phyloP scores from a whole-genome alignment of 345 rosid species.

The Angophora floribunda region DNA sequence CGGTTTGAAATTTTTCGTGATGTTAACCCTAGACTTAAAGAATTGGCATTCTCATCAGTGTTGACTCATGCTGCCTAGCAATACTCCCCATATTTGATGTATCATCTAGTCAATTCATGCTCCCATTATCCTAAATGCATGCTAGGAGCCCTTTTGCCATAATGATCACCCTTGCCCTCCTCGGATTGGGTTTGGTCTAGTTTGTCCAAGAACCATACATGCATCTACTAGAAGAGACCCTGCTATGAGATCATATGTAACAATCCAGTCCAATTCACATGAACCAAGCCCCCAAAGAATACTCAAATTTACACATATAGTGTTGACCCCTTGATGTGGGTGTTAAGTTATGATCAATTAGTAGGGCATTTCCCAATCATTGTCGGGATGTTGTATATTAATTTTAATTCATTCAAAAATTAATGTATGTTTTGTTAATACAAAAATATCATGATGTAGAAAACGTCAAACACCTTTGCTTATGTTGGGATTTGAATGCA shows the following conservation, averaged over 20 bases:
- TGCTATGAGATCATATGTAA: not conserved
- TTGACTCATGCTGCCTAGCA: not conserved
- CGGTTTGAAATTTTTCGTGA: too few species aligned
- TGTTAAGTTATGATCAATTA: too few species aligned
- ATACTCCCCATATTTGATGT: not conserved
- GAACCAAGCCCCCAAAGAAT: not conserved
- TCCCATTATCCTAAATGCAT: not conserved
- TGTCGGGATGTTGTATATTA: not conserved
- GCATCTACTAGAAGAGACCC: not conserved
- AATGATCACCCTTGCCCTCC: not conserved
- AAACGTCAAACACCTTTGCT: not conserved
- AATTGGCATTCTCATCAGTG: too few species aligned
- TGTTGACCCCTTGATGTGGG: not conserved
- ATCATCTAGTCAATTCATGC: not conserved
- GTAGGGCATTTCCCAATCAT: too few species aligned
- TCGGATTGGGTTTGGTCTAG: not conserved
- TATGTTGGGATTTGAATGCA: not conserved
- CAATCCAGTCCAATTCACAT: not conserved
- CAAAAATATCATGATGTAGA: not conserved
- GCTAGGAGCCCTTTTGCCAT: not conserved
- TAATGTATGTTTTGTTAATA: not conserved
- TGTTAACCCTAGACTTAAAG: too few species aligned
- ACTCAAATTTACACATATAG: not conserved
- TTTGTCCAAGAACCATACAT: not conserved
- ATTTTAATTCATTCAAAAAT: not conserved